These are phyloP conservation scores for Albugo candida DNA, from an alignment of 352 stramenopile genomes.

Conservation along the genomic window DNA sequence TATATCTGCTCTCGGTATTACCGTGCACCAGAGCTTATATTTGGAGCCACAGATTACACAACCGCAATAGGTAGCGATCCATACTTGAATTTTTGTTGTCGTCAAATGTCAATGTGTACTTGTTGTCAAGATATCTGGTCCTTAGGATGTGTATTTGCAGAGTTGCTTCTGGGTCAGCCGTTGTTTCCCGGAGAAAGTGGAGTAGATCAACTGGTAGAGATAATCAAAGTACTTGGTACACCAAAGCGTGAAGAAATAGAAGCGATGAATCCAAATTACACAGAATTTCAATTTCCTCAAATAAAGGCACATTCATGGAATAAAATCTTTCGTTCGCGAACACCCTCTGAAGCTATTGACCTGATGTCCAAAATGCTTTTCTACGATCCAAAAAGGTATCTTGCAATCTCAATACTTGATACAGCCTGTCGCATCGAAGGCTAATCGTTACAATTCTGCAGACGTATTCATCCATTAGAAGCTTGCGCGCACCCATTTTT, in stretches of 20 bases:
- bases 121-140: slow-evolving; percentile 87
- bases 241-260: slow-evolving; percentile 96
- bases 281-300: slow-evolving; percentile 99
- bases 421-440: neutral
- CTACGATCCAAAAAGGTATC: slow-evolving; percentile 89
- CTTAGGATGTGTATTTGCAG: slow-evolving; percentile 93
- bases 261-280: slow-evolving; percentile 99
- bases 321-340: slow-evolving; percentile 92
- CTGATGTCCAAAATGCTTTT: slow-evolving; percentile 93
- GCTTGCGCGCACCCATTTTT: slow-evolving; percentile 94
- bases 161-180: slow-evolving; percentile 94
- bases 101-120: slow-evolving; percentile 31
- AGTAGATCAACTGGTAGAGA: slow-evolving; percentile 98
- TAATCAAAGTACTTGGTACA: slow-evolving; percentile 98
- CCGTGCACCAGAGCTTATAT: slow-evolving; percentile 98
- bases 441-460: slow-evolving; percentile 6
- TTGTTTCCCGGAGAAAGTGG: slow-evolving; percentile 97
- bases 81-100: neutral
- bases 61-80: slow-evolving; percentile 82
- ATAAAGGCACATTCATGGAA: slow-evolving; percentile 97
- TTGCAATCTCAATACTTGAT: slow-evolving; percentile 7
- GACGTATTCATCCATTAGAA: slow-evolving; percentile 59
- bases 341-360: slow-evolving; percentile 91
- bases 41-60: slow-evolving; percentile 99
- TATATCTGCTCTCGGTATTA: slow-evolving; percentile 99